Evolutionary conservation across 1,139 yeast species (phyloP).

Genomic region (Kazachstania sp.): DNA sequence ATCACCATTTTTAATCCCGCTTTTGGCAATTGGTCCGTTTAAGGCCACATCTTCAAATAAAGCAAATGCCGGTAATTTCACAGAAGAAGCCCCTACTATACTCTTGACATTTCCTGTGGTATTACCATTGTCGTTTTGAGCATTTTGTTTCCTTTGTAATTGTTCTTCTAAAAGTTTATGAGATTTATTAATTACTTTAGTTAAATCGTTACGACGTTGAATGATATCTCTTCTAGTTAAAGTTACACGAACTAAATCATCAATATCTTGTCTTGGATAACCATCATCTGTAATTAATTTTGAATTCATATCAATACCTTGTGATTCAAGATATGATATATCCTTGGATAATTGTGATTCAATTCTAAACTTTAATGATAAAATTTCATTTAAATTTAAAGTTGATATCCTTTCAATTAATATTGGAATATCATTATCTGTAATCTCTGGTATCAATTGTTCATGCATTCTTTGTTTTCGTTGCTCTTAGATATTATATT

Average conservation of each 20-base stretch:
- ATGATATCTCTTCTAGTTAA: conserved; percentile 56
- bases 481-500: no score
- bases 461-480: neutral
- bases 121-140: neutral
- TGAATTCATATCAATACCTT: conserved; percentile 53
- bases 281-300: conserved; percentile 64
- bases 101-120: neutral
- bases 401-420: neutral
- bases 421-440: neutral
- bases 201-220: conserved; percentile 61
- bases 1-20: conserved; percentile 40
- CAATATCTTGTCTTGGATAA: conserved; percentile 77
- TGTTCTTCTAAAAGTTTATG: conserved; percentile 24
- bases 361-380: conserved; percentile 12
- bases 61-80: conserved; percentile 44
- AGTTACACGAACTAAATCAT: conserved; percentile 53
- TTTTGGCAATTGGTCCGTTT: conserved; percentile 41
- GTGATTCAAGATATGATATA: conserved; percentile 16
- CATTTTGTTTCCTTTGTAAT: neutral
- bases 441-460: neutral
- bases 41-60: conserved; percentile 39
- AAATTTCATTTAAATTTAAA: conserved; percentile 3
- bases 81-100: no score
- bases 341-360: conserved; percentile 18
- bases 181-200: conserved; percentile 40